Evolutionary conservation across 1,284 basidiomycete species (phyloP).

Genomic region (Cutaneotrichosporon mucoides): DNA sequence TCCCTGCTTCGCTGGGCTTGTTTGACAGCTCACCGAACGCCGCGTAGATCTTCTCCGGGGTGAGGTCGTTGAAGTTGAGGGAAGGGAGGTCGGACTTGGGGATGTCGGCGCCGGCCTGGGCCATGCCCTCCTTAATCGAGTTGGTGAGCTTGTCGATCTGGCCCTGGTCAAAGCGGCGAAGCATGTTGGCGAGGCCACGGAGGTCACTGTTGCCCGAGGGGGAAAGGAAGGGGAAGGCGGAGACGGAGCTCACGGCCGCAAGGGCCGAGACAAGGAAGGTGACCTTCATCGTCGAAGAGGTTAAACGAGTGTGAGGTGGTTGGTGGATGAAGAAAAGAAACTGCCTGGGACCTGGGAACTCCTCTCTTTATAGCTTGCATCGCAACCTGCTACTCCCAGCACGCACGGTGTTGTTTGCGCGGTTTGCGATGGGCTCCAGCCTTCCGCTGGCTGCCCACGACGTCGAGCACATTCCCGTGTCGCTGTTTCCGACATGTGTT

Average conservation of each 20-base stretch:
- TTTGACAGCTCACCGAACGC: conserved; percentile 1
- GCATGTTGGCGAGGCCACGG: conserved; percentile 2
- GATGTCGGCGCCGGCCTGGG: conserved; percentile 7
- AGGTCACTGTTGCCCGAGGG: conserved; percentile 5
- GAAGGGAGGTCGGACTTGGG: conserved; percentile 3
- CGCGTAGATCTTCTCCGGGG: conserved; percentile 4
- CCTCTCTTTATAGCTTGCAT: not conserved
- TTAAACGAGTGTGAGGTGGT: conserved; percentile 5
- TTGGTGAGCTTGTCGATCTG: conserved; percentile 4
- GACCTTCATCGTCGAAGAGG: conserved; percentile 9
- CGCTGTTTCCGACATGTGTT: no score
- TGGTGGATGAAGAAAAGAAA: not conserved
- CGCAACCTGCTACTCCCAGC: no score
- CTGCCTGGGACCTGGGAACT: not conserved
- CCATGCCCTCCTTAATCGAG: conserved; percentile 12
- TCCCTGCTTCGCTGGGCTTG: no score
- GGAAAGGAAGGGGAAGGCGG: conserved; percentile 14
- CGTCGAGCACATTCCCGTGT: no score
- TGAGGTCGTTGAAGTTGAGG: conserved; percentile 4
- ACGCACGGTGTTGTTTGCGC: no score
- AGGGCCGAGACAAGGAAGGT: conserved; percentile 3
- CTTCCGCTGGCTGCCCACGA: no score
- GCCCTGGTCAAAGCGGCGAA: conserved; percentile 5
- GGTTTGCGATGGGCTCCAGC: no score
- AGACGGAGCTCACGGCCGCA: conserved; percentile 4